Evolutionary conservation across 2,329 filamentous ascomycete species (phyloP).

Genomic region (Colletotrichum gigasporum): DNA sequence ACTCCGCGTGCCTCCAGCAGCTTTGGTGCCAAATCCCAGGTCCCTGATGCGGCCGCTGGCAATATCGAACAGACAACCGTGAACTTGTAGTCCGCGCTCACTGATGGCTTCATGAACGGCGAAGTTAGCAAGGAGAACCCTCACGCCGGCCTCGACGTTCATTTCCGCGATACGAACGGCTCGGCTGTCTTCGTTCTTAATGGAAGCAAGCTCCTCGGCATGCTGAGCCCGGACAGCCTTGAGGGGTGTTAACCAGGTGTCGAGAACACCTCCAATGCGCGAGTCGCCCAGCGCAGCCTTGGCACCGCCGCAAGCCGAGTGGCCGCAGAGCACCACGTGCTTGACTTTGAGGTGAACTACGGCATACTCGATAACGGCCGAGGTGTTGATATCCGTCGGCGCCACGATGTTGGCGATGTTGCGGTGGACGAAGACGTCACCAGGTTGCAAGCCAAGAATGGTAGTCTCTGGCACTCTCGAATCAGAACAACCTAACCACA

Average conservation of each 20-base stretch:
- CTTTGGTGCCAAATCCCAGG: slow-evolving; percentile 53
- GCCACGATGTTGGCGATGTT: slow-evolving; percentile 90
- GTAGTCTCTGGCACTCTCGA: slow-evolving; percentile 86
- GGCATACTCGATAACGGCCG: slow-evolving; percentile 82
- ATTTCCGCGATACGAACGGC: slow-evolving; percentile 75
- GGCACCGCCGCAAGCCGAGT: slow-evolving; percentile 75
- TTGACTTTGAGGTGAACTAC: slow-evolving; percentile 76
- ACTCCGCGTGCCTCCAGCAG: slow-evolving; percentile 8
- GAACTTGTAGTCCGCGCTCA: slow-evolving; percentile 76
- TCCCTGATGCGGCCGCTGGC: slow-evolving; percentile 58
- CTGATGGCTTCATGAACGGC: slow-evolving; percentile 75
- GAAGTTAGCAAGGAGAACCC: slow-evolving; percentile 73
- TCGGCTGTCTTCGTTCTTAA: slow-evolving; percentile 63
- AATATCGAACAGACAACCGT: slow-evolving; percentile 81
- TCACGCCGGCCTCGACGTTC: slow-evolving; percentile 77
- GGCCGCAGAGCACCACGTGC: slow-evolving; percentile 76
- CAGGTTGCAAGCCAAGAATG: slow-evolving; percentile 79
- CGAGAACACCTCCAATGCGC: slow-evolving; percentile 62
- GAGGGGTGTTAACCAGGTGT: slow-evolving; percentile 64
- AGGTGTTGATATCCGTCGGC: slow-evolving; percentile 77
- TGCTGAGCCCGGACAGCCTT: slow-evolving; percentile 55
- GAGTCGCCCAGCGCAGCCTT: slow-evolving; percentile 62
- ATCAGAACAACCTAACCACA: slow-evolving; percentile 91
- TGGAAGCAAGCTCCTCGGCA: slow-evolving; percentile 62
- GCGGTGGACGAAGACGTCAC: slow-evolving; percentile 88